Evolutionary conservation across 2,329 filamentous ascomycete species (phyloP).

Genomic region (Microcyclospora tardicrescens): DNA sequence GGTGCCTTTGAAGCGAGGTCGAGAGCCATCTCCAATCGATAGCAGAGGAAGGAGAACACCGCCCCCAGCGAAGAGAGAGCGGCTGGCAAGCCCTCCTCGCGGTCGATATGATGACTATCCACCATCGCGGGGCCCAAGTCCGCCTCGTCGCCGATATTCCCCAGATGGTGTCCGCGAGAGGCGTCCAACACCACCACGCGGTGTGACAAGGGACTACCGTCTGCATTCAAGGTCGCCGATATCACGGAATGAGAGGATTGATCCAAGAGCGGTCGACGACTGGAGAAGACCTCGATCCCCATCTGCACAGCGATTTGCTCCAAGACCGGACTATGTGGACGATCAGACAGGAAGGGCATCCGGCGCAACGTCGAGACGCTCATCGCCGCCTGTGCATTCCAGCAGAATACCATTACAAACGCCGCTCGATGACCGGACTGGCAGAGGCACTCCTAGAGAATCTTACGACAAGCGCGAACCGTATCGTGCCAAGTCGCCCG

Average conservation of each 20-base stretch:
- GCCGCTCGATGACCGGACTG: constrained; percentile 19
- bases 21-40: constrained; percentile 34
- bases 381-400: constrained; percentile 44
- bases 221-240: constrained; percentile 42
- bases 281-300: constrained; percentile 44
- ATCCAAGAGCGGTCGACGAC: constrained; percentile 35
- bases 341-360: constrained; percentile 43
- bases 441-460: constrained; percentile 13
- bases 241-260: constrained; percentile 37
- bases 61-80: constrained; percentile 27
- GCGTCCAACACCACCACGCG: constrained; percentile 19
- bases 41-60: constrained; percentile 34
- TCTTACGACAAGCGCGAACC: constrained; percentile 16
- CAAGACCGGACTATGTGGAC: constrained; percentile 22
- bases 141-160: constrained; percentile 30
- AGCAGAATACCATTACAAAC: constrained; percentile 35
- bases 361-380: constrained; percentile 44
- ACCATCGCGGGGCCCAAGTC: constrained; percentile 23
- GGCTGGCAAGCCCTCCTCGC: constrained; percentile 26
- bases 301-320: constrained; percentile 30
- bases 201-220: constrained; percentile 27
- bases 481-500: constrained; percentile 16
- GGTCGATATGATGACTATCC: constrained; percentile 34
- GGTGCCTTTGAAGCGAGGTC: constrained; percentile 28
- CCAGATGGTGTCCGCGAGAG: constrained; percentile 25